Base-by-base conservation (phyloP, 805 yeast species). In the Lipomyces starkeyi region DNA sequence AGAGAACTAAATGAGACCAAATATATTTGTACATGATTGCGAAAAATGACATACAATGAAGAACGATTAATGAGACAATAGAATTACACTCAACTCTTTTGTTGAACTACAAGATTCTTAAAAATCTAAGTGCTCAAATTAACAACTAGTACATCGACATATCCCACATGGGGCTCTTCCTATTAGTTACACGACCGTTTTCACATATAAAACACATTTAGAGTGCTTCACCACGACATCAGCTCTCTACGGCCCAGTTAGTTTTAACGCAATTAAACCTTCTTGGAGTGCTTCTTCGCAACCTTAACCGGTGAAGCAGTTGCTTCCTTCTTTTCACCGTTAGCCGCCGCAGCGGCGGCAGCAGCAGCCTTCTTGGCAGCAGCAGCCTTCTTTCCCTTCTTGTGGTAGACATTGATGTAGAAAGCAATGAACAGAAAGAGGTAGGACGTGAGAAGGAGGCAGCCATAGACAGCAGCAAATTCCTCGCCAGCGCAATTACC, bases 401-500 rank as follows among this genome's bases (percentile, higher is more conserved):
- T 84, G 80, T 85, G 87, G 86, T 94, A 94, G 64, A 91, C 91
- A 77, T 87, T 87, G 79, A 93, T 88, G 87, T 94, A 94, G 86
- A 94, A 94, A 63, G 93, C 89, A 78, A 94, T 92, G 85, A 94
- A 94, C 76, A 94, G 84, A 74, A 94, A 85, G 82, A 94, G 84
- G 83, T 94, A 94, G 64, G 95, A 88, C 67, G 97, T 88, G 80
- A 94, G 85, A 76, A 94, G 91, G 79, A 88, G 83, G 80, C 92
- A 92, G 61, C 99, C 99, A 77, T 87, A 90, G 63, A 89, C 87
- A 64, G 98, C 99, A 71, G 99, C 98, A 74, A 87, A 86, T 81
- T 91, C 96, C 67, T 93, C 89, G 72, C 99, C 99, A 76, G 90
- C 86, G 81, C 99, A 94, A 76, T 89, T 87, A 72, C 97, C 94